phyloP scores from a whole-genome alignment of 345 rosid genomes.

The Bruguiera sexangula region DNA sequence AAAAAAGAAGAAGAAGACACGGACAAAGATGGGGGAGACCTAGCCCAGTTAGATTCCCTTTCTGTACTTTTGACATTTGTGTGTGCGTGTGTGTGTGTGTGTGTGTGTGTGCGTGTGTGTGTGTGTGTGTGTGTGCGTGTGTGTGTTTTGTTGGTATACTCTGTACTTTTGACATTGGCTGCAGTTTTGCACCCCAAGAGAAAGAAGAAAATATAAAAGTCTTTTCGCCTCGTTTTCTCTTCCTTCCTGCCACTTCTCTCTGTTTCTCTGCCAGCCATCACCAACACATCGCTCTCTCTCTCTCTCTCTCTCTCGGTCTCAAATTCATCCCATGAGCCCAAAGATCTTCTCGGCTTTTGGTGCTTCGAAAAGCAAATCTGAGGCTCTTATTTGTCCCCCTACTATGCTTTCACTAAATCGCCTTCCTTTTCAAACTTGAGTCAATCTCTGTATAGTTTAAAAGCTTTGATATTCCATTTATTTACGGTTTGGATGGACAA shows the following conservation, averaged over 20 bases:
- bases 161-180: constrained; percentile 17
- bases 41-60: constrained; percentile 4
- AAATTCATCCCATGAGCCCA: neutral
- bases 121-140: too few species aligned
- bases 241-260: constrained; percentile 3
- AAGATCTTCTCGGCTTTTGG: constrained; percentile 43
- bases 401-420: neutral
- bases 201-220: constrained; percentile 24
- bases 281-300: neutral
- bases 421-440: constrained; percentile 1
- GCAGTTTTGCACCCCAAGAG: neutral
- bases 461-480: constrained; percentile 6
- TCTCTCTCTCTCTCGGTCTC: neutral
- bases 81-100: too few species aligned
- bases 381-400: constrained; percentile 7
- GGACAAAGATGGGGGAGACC: neutral
- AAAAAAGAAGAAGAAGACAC: neutral
- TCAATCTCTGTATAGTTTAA: neutral
- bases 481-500: neutral
- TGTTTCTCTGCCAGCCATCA: neutral
- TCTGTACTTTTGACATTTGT: constrained; percentile 18
- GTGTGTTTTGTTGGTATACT: too few species aligned
- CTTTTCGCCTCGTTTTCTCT: constrained; percentile 16
- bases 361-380: constrained; percentile 30
- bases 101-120: too few species aligned